Conservation (phyloP, 106 monocot genomes). For the Cymbidium sinense region DNA sequence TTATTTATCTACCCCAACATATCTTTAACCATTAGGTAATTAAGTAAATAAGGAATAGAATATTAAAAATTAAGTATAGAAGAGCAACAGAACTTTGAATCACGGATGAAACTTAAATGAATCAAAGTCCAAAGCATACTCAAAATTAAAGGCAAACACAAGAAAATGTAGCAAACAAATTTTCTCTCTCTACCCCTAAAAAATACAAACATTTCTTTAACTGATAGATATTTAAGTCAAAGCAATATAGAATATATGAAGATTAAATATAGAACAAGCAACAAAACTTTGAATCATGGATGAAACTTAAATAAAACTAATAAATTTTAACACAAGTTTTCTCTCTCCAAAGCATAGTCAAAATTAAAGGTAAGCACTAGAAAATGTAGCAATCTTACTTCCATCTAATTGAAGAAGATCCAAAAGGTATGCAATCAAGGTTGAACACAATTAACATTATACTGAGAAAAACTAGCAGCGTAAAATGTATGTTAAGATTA, state of each 20-base stretch:
- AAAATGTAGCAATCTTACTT: neutral
- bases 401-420: neutral
- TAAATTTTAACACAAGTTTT: neutral
- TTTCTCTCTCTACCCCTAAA: no score
- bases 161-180: neutral
- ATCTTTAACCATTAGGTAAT: neutral
- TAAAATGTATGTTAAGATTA: neutral
- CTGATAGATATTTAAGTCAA: no score
- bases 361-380: neutral
- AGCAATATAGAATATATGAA: neutral
- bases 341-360: neutral
- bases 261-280: neutral
- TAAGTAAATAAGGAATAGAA: neutral
- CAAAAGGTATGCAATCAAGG: neutral
- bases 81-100: neutral
- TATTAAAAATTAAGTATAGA: neutral
- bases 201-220: no score
- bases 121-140: neutral
- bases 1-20: neutral
- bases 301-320: neutral
- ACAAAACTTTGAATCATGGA: neutral
- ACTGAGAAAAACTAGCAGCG: neutral
- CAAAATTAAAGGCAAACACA: neutral
- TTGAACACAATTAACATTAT: neutral
- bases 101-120: neutral